These are phyloP conservation scores for Phytopythium aichiense DNA, from an alignment of 352 stramenopile genomes.

Conservation along the genomic window DNA sequence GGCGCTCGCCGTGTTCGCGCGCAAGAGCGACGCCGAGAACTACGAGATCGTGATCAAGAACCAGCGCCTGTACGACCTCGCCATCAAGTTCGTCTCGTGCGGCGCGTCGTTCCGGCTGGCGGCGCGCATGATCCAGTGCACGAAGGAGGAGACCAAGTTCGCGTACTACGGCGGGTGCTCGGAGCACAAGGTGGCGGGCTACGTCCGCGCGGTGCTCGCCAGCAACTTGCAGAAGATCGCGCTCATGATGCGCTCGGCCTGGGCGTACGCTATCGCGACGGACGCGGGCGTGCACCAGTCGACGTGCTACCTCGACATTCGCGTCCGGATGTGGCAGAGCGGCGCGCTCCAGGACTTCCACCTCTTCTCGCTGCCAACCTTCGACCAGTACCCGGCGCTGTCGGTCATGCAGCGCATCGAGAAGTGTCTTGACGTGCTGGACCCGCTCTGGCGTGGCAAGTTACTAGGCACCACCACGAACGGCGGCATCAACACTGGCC, in stretches of 20 bases:
- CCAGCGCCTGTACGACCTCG: constrained; percentile 56
- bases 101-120: constrained; percentile 54
- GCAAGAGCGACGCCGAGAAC: constrained; percentile 25
- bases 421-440: constrained; percentile 40
- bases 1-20: constrained; percentile 45
- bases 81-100: constrained; percentile 58
- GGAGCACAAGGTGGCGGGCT: constrained; percentile 41
- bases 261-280: constrained; percentile 45
- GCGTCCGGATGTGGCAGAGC: constrained; percentile 52
- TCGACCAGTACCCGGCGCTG: constrained; percentile 34
- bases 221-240: constrained; percentile 64
- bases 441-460: constrained; percentile 48
- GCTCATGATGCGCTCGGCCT: constrained; percentile 57
- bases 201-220: constrained; percentile 45
- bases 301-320: constrained; percentile 54
- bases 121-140: constrained; percentile 50
- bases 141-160: constrained; percentile 55
- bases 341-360: constrained; percentile 52
- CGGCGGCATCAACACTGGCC: constrained; percentile 34
- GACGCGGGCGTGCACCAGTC: constrained; percentile 45
- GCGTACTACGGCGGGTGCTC: constrained; percentile 44
- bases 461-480: constrained; percentile 46
- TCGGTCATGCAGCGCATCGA: constrained; percentile 32
- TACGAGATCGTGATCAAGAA: constrained; percentile 65
- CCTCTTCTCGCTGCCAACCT: constrained; percentile 39